Conservation (phyloP, 495 filamentous ascomycete species). For the Filosporella fistucella region DNA sequence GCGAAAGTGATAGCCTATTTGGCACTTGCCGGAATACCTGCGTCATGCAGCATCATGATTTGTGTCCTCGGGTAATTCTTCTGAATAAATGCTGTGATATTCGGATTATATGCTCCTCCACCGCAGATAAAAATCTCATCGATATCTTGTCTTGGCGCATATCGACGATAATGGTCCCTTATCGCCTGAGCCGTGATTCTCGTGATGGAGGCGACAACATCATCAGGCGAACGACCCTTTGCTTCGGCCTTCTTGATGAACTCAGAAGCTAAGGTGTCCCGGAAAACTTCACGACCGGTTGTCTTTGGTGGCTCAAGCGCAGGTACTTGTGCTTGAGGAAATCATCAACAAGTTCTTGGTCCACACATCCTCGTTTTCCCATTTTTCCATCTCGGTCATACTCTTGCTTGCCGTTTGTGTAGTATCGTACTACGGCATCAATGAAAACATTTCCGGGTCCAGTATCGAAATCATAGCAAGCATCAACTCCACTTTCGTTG, state of each 20-base stretch:
- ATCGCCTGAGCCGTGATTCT: constrained; percentile 53
- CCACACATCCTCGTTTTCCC: constrained; percentile 45
- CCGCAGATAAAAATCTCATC: constrained; percentile 59
- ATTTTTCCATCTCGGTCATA: constrained; percentile 47
- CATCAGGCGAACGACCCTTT: constrained; percentile 38
- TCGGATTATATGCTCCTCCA: constrained; percentile 52
- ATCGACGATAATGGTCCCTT: constrained; percentile 49
- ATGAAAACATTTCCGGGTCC: constrained; percentile 44
- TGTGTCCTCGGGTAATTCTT: constrained; percentile 39
- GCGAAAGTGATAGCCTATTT: constrained; percentile 58
- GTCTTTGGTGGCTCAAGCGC: constrained; percentile 47
- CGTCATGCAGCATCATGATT: constrained; percentile 50
- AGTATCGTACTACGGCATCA: constrained; percentile 40
- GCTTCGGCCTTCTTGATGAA: constrained; percentile 40
- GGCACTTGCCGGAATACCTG: constrained; percentile 45
- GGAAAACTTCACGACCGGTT: constrained; percentile 54
- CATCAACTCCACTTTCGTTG: constrained; percentile 38
- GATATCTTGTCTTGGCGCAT: constrained; percentile 37
- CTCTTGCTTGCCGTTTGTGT: constrained; percentile 36
- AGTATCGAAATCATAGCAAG: constrained; percentile 49
- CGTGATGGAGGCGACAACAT: constrained; percentile 51
- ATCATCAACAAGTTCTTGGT: constrained; percentile 48
- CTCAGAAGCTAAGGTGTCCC: constrained; percentile 44
- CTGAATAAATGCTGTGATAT: constrained; percentile 48
- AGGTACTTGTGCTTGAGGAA: constrained; percentile 48